Evolutionary conservation across 306 rosid species (phyloP), one percentile per base, ranked within the genome.

Genomic region (Arachis stenosperma): DNA sequence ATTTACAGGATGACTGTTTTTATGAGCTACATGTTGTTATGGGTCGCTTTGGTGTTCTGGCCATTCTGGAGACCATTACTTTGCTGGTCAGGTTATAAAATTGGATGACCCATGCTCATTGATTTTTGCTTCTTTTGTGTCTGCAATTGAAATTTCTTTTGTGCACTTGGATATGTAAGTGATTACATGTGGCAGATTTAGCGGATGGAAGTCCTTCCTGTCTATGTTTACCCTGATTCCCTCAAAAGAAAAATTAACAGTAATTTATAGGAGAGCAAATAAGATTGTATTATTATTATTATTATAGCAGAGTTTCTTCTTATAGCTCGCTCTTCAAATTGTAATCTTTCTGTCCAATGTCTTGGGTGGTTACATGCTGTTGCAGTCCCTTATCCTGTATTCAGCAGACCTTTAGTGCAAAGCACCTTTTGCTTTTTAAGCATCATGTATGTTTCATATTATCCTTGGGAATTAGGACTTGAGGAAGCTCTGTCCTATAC

Each of bases 381-480:
- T 47, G 6, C 68, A 51, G 73, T 53, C 70, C 61, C 42, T 39
- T 7, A 40, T 33, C 41, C 51, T 15, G 58, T 80, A 64, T 63
- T 69, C 69, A 75, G 62, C 44, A 8, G 52, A 62, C 2, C 27
- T 80, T 59, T 75, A 64, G 70, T 69, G 61, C 46, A n/a, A 30
- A 11, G 30, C 53, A 57, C 65, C 63, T 47, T 51, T 71, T 60
- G 53, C 46, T 58, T 71, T 75, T 52, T 81, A 55, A 53, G 65
- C 52, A 37, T 70, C 39, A 44, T 61, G 8, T 59, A 29, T 39
- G 44, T 69, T 39, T 55, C 69, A 37, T 66, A 56, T 40, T 78
- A 52, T 70, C 52, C 72, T 43, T 10, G 56, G 67, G 71, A 50
- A 64, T 58, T 74, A 17, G 67, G 71, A 50, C 65, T 62, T 74